phyloP scores from a whole-genome alignment of 176 grass and related monocot genomes.

The Avena insularis region DNA sequence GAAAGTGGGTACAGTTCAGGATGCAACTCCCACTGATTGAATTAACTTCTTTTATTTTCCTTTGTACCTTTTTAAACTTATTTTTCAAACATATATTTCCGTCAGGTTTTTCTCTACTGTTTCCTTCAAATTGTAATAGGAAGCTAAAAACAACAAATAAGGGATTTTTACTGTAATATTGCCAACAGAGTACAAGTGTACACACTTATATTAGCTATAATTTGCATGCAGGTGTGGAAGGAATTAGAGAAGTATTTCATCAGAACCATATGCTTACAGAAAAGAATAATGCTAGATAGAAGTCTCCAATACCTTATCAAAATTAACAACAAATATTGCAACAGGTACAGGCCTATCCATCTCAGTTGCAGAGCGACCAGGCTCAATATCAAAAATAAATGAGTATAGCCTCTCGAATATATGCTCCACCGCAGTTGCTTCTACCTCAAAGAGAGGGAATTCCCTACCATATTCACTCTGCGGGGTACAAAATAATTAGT shows the following conservation, averaged over 20 bases:
- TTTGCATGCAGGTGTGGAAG: conserved; percentile 23
- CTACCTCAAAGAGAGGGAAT: conserved; percentile 94
- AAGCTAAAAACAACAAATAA: conserved; percentile 21
- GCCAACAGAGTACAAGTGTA: conserved; percentile 5
- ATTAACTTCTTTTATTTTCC: conserved; percentile 6
- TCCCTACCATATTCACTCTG: conserved; percentile 97
- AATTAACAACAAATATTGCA: conserved; percentile 97
- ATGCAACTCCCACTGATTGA: conserved; percentile 5
- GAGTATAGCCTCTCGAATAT: conserved; percentile 90
- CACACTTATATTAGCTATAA: conserved; percentile 23
- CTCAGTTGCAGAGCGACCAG: conserved; percentile 80
- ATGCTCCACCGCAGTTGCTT: conserved; percentile 78
- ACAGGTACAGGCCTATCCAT: conserved; percentile 84
- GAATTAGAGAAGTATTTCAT: conserved; percentile 33
- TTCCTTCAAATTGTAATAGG: conserved; percentile 17
- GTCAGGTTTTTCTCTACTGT: neutral
- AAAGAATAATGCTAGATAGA: conserved; percentile 16
- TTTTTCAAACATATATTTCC: neutral
- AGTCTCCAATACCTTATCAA: conserved; percentile 84
- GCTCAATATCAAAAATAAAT: conserved; percentile 94
- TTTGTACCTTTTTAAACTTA: neutral
- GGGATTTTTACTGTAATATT: conserved; percentile 3
- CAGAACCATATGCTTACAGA: conserved; percentile 35
- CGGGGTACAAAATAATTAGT: conserved; percentile 43
- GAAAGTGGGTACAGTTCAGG: conserved; percentile 14